Conservation (phyloP, 108 stramenopile genomes). For the Pseudonitzschia multiseries region DNA sequence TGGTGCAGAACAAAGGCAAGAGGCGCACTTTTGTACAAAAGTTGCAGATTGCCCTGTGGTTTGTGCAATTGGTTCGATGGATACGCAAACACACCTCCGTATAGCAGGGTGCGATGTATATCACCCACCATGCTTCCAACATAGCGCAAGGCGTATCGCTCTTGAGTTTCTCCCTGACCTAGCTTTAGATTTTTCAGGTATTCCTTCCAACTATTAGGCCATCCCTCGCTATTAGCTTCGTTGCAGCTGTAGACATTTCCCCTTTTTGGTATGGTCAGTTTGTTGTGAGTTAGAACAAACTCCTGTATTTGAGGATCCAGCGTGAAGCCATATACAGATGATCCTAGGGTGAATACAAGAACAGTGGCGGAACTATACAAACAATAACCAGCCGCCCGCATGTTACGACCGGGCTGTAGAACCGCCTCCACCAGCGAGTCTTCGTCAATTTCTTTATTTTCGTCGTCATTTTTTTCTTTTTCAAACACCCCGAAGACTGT, state of each 20-base stretch:
- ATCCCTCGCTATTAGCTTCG: conserved; percentile 93
- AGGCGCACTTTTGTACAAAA: conserved; percentile 89
- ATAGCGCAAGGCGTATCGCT: conserved; percentile 86
- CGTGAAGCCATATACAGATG: conserved; percentile 93
- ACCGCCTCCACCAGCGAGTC: conserved; percentile 37
- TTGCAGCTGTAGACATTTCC: conserved; percentile 95
- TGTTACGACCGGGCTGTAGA: conserved; percentile 87
- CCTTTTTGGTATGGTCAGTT: conserved; percentile 83
- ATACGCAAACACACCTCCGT: conserved; percentile 97
- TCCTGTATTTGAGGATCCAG: conserved; percentile 95
- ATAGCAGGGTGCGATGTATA: conserved; percentile 96
- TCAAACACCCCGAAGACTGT: conserved; percentile 97
- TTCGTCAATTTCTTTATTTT: conserved; percentile 18
- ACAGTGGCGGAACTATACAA: conserved; percentile 95
- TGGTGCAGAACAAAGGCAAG: conserved; percentile 94
- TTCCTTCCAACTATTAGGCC: conserved; percentile 71
- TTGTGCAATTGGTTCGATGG: conserved; percentile 78
- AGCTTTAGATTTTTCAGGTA: conserved; percentile 87
- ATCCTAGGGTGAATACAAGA: conserved; percentile 89
- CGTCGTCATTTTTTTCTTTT: conserved; percentile 17
- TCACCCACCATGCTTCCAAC: conserved; percentile 99
- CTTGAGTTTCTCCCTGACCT: conserved; percentile 61
- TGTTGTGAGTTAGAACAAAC: conserved; percentile 92
- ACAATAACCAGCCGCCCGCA: conserved; percentile 94
- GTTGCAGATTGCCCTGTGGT: conserved; percentile 84